phyloP scores from a whole-genome alignment of 352 stramenopile genomes.

The Globisporangium viniferum region DNA sequence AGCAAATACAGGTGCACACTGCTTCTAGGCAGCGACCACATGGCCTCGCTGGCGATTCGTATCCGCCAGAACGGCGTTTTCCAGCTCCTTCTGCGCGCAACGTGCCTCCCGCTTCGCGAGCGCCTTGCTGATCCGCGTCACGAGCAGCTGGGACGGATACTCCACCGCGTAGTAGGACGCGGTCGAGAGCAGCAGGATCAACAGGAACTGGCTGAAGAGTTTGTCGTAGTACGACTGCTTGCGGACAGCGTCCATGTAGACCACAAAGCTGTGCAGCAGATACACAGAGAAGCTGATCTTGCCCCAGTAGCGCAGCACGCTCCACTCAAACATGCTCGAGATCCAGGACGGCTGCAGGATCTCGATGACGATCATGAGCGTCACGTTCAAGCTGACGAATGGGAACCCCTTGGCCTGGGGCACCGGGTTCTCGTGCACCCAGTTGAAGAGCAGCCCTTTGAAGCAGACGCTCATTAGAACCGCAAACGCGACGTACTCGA shows the following conservation, averaged over 20 bases:
- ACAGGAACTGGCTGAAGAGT: neutral
- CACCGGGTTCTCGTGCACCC: neutral
- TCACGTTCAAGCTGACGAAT: conserved; percentile 28
- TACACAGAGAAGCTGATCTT: conserved; percentile 43
- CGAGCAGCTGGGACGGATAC: too few species aligned
- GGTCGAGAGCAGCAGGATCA: too few species aligned
- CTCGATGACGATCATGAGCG: conserved; percentile 13
- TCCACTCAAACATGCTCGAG: conserved; percentile 8
- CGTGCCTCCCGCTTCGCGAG: too few species aligned
- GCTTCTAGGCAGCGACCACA: too few species aligned
- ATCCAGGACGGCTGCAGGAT: conserved; percentile 12
- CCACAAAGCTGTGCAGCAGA: conserved; percentile 39
- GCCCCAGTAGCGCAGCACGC: conserved; percentile 20
- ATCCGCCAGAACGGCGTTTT: too few species aligned
- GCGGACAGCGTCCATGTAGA: conserved; percentile 15
- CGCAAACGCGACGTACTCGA: conserved; percentile 17
- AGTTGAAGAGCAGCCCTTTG: conserved; percentile 28
- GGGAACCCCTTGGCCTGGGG: conserved; percentile 12
- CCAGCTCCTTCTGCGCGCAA: too few species aligned
- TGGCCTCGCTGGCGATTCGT: too few species aligned
- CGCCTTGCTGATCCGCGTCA: too few species aligned
- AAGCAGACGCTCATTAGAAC: conserved; percentile 33
- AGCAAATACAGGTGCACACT: too few species aligned
- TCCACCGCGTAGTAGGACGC: too few species aligned
- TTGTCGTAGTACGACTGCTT: conserved; percentile 20